Evolutionary conservation across 768 basidiomycete genomes (phyloP), one percentile per base, ranked within the genome.

Genomic region (Pleurotus salmoneostramineus): DNA sequence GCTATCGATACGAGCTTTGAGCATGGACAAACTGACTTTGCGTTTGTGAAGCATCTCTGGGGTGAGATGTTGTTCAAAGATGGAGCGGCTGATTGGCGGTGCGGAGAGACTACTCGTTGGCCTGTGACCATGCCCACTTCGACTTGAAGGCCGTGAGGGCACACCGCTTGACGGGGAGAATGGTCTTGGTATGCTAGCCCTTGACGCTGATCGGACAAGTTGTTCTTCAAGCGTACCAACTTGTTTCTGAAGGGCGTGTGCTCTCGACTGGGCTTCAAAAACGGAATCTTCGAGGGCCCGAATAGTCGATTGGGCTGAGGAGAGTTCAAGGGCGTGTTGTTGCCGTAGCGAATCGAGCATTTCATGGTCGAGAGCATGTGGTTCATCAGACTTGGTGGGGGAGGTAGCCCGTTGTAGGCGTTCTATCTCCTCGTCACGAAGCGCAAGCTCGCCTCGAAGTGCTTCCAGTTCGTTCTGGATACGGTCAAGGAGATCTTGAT

Each of bases 1-100:
- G 68, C 89, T 88, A 60, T 93, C 90, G 64, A 95, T 95, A 45
- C 93, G 84, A 17, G 91, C 92, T 66, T 93, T 93, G 51, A 95
- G 83, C 90, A 95, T 95, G 70, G 87, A 84, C 63, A 95, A 71
- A 71, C 89, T 91, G 63, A 92, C 84, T 64, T 85, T 83, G 56
- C 92, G 87, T 66, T 93, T 93, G 71, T 93, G 91, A 32, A 82
- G 76, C 36, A 88, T 87, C 69, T 91, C 89, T 0, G 88, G 81
- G 5, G 88, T 83, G 49, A 94, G 77, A 51, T 79, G 81, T 32
- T 84, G 80, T 60, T 92, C 90, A 57, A 90, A 83, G 3, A 84
- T 78, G 1, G 85, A 80, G 27, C 87, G 78, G 31, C 83, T 74
- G 42, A 81, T 66, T 46, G 79, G 75, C 37, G 75, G 64, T 44